Evolutionary conservation across 441 rosid species (phyloP).

Genomic region (Mallotus japonicus): DNA sequence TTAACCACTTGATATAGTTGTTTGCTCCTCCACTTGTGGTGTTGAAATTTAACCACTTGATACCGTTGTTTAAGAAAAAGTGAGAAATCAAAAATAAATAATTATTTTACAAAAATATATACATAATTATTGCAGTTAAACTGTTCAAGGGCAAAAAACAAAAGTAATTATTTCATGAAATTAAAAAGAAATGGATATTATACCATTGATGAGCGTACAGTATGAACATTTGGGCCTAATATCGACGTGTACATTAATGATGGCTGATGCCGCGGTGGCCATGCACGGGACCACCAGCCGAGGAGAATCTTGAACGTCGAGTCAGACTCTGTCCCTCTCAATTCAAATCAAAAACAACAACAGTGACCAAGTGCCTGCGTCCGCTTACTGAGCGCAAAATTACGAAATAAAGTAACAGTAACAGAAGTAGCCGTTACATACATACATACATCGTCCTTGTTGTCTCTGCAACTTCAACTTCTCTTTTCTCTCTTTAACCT

Average conservation of each 20-base stretch:
- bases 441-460: background rate
- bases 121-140: too few species aligned
- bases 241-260: constrained; percentile 16
- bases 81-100: too few species aligned
- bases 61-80: too few species aligned
- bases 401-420: background rate
- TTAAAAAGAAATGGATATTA: too few species aligned
- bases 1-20: too few species aligned
- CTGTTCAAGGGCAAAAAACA: too few species aligned
- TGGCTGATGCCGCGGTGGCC: background rate
- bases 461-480: background rate
- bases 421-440: constrained; percentile 37
- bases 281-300: background rate
- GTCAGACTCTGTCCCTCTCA: background rate
- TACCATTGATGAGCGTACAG: too few species aligned
- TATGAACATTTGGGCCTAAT: too few species aligned
- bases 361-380: background rate
- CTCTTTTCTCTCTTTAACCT: background rate
- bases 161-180: too few species aligned
- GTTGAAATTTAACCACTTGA: too few species aligned
- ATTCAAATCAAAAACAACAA: constrained; percentile 22
- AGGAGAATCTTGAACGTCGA: background rate
- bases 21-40: too few species aligned
- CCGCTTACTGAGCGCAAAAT: constrained; percentile 29
- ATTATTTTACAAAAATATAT: too few species aligned